These are phyloP conservation scores for Cajanus cajan DNA, from an alignment of 306 rosid genomes.

Conservation along the genomic window DNA sequence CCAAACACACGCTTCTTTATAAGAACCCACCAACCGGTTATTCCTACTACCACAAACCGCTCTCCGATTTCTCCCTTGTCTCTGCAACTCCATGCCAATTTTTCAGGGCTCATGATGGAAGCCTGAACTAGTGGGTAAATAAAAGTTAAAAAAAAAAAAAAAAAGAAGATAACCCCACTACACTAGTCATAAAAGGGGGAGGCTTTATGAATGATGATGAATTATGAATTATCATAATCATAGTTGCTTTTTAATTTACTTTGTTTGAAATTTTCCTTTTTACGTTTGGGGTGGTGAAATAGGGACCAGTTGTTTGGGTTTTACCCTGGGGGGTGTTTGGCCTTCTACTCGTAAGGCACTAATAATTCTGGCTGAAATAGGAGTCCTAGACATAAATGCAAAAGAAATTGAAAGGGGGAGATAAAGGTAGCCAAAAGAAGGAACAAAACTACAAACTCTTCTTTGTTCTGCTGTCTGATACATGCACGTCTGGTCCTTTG, in stretches of 20 bases:
- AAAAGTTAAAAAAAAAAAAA: conserved; percentile 1
- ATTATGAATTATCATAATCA: conserved; percentile 14
- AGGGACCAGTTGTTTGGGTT: conserved; percentile 30
- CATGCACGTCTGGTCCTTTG: conserved; percentile 70
- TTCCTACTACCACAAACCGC: conserved; percentile 26
- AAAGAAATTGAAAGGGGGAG: conserved; percentile 8
- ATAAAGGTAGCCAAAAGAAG: conserved; percentile 47
- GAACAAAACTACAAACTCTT: conserved; percentile 52
- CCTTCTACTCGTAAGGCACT: conserved; percentile 4
- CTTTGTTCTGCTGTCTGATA: conserved; percentile 44
- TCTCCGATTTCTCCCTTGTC: neutral
- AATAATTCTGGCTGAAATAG: conserved; percentile 21
- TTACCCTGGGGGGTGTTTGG: neutral
- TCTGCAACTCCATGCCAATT: conserved; percentile 44
- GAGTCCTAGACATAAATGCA: neutral
- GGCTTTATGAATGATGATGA: conserved; percentile 8
- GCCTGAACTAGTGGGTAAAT: conserved; percentile 44
- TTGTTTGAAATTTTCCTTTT: neutral
- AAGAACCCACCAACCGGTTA: conserved; percentile 36
- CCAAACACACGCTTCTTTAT: conserved; percentile 46
- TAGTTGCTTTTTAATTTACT: neutral
- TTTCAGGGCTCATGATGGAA: conserved; percentile 45
- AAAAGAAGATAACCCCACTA: conserved; percentile 39
- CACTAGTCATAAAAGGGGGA: conserved; percentile 23
- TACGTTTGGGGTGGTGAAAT: neutral